These are phyloP conservation scores for Wickerhamomyces subpelliculosus DNA, from an alignment of 805 yeast genomes.

Conservation along the genomic window DNA sequence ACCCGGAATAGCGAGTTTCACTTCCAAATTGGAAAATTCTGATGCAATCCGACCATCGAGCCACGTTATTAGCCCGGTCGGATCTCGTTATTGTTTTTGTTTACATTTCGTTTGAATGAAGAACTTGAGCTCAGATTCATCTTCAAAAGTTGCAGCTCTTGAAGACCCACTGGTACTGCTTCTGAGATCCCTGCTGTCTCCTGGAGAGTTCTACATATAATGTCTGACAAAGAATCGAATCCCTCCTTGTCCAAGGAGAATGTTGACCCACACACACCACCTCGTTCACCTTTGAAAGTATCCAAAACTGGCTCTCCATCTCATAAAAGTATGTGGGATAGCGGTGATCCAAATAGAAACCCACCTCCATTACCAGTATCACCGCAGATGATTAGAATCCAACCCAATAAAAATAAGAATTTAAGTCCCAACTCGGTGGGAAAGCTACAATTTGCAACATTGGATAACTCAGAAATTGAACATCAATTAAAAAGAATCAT, in stretches of 20 bases:
- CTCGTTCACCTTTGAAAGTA: conserved; percentile 2
- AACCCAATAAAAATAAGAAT: conserved; percentile 10
- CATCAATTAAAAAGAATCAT: conserved; percentile 22
- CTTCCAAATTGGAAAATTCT: too few species aligned
- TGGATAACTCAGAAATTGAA: conserved; percentile 15
- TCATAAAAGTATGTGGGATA: conserved; percentile 27
- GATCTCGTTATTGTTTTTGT: neutral
- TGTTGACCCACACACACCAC: conserved; percentile 10
- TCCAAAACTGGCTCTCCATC: conserved; percentile 3
- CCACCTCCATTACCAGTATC: conserved; percentile 36
- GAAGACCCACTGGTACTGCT: too few species aligned
- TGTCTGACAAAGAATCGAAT: neutral
- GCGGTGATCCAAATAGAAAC: conserved; percentile 31
- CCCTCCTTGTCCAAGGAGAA: conserved; percentile 10
- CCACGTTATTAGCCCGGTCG: too few species aligned
- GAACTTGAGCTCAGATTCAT: neutral
- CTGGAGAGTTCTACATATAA: too few species aligned
- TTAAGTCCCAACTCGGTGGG: conserved; percentile 15
- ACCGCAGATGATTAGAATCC: conserved; percentile 28
- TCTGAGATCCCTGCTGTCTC: too few species aligned
- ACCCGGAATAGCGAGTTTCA: neutral
- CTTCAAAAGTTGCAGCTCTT: neutral
- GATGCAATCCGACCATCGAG: too few species aligned
- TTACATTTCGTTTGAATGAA: conserved; percentile 1
- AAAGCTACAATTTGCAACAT: conserved; percentile 14